Base-by-base conservation (phyloP, 148 eudicot genomes). In the Rhododendron kiyosumense region DNA sequence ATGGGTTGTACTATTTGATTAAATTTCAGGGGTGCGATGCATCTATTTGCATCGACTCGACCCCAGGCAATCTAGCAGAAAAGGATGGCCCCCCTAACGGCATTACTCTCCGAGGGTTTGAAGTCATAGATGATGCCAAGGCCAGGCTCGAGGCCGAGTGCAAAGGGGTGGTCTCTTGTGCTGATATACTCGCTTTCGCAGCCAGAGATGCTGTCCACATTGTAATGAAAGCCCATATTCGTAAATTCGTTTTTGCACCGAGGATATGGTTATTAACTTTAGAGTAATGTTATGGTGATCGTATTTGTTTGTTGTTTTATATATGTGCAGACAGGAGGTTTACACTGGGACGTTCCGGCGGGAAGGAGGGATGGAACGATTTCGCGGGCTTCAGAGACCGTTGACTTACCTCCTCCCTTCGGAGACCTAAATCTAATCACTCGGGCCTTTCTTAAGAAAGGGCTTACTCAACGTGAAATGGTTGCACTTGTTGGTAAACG, bases 321-420 rank as follows among this genome's bases (percentile, higher is more conserved):
- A 6, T 5, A 41, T 61, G 36, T 83, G 79, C 52, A 87, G 82
- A 89, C 87, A 52, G 63, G 85, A 43, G 91, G 91, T 67, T 63
- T 87, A 1, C 83, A 63, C 52, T 85, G 91, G 90, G 87, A 86
- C 9, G 91, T 91, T 38, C 91, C 90, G 34, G 91, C 90, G 1
- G 92, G 94, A 67, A 84, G 94, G 17, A 81, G 90, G 67, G 92
- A 90, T 51, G 92, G 94, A 34, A 85, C 87, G 34, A 77, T 92
- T 77, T 92, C 92, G 0, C 82, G 12, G 30, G 92, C 91, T 6
- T 52, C 86, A 32, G 92, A 92, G 78, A 89, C 90, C 10, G 13
- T 32, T 7, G 88, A 91, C 82, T 28, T 92, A 38, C 94, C 92
- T 59, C 57, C 85, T 26, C 91, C 92, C 10, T 17, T 26, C 34